A percentile compares a stretch with the other conserved stretches of the same genome.
Evolutionary conservation across 208 protist genomes (phyloP).

Genomic region (Angomonas deanei): DNA sequence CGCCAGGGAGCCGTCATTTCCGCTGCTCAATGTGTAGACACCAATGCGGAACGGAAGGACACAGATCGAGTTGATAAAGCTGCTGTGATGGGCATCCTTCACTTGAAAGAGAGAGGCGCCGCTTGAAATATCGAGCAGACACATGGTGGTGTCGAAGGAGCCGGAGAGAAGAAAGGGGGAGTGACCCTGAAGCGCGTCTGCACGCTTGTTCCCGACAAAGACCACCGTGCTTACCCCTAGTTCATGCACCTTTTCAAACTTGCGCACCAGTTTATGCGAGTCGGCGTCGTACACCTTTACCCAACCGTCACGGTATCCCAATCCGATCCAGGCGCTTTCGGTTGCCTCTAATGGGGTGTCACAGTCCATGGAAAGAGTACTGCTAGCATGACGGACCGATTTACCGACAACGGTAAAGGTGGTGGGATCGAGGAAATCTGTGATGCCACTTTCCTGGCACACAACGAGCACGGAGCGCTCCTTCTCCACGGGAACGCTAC

Average conservation of each 20-base stretch:
- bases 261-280: conserved; percentile 60
- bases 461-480: background rate
- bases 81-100: conserved; percentile 41
- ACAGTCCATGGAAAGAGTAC: background rate
- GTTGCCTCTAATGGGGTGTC: conserved; percentile 2
- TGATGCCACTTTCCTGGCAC: background rate
- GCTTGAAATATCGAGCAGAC: conserved; percentile 45
- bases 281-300: conserved; percentile 76
- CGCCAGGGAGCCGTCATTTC: conserved; percentile 69
- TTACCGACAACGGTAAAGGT: background rate
- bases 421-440: background rate
- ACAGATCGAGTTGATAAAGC: conserved; percentile 53
- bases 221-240: conserved; percentile 56
- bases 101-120: conserved; percentile 35
- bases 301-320: conserved; percentile 76
- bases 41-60: conserved; percentile 6
- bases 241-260: conserved; percentile 53
- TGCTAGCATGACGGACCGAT: background rate
- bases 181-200: conserved; percentile 26
- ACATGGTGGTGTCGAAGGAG: conserved; percentile 59
- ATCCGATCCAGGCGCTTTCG: conserved; percentile 44
- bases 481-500: background rate
- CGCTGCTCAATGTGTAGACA: conserved; percentile 37
- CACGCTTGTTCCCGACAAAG: conserved; percentile 40
- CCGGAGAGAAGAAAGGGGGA: conserved; percentile 46